Conservation (phyloP, 176 grass and related monocot species). For the Typha latifolia region DNA sequence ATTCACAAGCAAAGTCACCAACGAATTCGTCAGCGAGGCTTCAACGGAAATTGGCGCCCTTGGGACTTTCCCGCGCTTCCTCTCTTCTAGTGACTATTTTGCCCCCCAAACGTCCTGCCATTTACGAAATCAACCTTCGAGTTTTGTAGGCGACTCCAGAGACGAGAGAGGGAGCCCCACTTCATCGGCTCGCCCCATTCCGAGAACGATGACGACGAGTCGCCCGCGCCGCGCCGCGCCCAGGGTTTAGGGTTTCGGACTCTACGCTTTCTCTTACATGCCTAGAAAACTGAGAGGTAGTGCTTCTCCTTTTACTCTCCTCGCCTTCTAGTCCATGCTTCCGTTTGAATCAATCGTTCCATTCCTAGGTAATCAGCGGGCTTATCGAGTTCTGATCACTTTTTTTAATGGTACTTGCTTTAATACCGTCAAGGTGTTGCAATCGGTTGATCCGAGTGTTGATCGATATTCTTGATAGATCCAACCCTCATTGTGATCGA, state of each 20-base stretch:
- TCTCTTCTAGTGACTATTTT: neutral
- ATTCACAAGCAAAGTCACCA: too few species aligned
- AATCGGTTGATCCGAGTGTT: slow-evolving; percentile 41
- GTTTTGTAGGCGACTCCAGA: neutral
- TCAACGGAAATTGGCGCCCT: neutral
- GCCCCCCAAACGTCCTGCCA: slow-evolving; percentile 23
- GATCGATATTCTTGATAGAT: slow-evolving; percentile 31
- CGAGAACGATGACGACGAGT: slow-evolving; percentile 19
- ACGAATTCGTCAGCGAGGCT: neutral
- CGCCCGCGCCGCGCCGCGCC: neutral
- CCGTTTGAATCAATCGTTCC: neutral
- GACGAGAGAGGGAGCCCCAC: neutral
- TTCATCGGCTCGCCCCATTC: slow-evolving; percentile 52
- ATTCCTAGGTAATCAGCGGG: slow-evolving; percentile 41
- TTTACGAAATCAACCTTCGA: slow-evolving; percentile 35
- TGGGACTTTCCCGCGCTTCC: neutral
- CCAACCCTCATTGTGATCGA: slow-evolving; percentile 38
- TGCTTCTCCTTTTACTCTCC: neutral
- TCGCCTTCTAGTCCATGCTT: neutral
- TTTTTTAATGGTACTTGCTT: neutral
- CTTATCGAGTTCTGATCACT: slow-evolving; percentile 24
- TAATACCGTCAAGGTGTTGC: slow-evolving; percentile 35
- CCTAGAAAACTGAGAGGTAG: slow-evolving; percentile 44
- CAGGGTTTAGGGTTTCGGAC: slow-evolving; percentile 56
- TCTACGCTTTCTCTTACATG: slow-evolving; percentile 78